Base-by-base conservation (phyloP, 2,329 filamentous ascomycete species). In the Sporothrix sp. region DNA sequence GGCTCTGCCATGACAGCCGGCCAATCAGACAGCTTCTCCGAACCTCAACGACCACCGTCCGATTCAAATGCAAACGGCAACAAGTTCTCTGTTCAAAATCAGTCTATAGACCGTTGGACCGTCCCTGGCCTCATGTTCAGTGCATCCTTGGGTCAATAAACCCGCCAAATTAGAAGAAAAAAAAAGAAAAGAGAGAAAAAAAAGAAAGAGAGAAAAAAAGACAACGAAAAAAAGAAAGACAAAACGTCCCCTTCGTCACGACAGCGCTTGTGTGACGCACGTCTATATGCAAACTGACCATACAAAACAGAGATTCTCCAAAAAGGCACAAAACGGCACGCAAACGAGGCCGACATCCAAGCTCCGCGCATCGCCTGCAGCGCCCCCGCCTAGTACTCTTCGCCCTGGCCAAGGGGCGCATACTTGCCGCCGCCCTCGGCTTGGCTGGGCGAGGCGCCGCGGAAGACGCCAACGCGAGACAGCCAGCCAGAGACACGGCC, bases 401-500 rank as follows among this genome's bases (percentile, higher is more conserved):
- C 68, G 38, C 62, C 59, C 49, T 72, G 69, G 30, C 64, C 67
- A 46, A 72, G 56, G 10, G 66, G 66, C 42, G 65, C 65, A 56
- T 72, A 72, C 55, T 65, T 62, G 20, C 60, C 65, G 33, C 62
- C 64, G 37, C 61, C 58, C 14, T 63, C 62, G 27, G 64, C 62
- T 36, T 39, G 9, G n/a, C 62, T 63, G 60, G n/a, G 60, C 0
- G 62, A 57, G 23, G 61, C 60, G n/a, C 67, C 60, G n/a, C 65
- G 65, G 11, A 68, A 66, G 18, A 70, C 63, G 4, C 58, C 57
- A 42, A 73, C 61, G 20, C 67, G 64, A 8, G 62, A 67, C 9
- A 73, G 58, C 75, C 76, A 80, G 8, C 73, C 73, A 23, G 72
- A 69, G 32, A 78, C 66, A 51, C 48, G 23, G 5, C 36, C 38